Evolutionary conservation across 805 yeast species (phyloP), one percentile per base, ranked within the genome.

Genomic region (Brettanomyces custersianus): DNA sequence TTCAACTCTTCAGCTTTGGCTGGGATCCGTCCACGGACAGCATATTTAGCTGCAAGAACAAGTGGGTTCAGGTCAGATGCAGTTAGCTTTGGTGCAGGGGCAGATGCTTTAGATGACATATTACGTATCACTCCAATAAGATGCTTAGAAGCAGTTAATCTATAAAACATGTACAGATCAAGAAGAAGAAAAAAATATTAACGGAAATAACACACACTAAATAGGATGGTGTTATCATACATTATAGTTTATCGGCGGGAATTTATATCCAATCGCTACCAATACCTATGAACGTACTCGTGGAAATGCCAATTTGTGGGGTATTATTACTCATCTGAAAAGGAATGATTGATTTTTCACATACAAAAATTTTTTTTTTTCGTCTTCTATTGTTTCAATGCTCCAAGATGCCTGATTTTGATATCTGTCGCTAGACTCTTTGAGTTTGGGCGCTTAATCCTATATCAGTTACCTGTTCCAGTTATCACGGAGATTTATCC

Each of bases 21-120:
- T n/a, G 98, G 97, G 40, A 92, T 82, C 23, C 74, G 69, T 20
- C 99, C 99, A 51, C 99, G 71, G 20, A 92, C 98, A 4, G 98
- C 99, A 54, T 92, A 92, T 54, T 88, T 81, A 16, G 98, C 97
- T 36, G 75, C 74, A 34, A 86, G 64, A 7, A 90, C 87, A 39
- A 72, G 64, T 39, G 70, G 77, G 57, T 90, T 90, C 48, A 88
- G 63, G 43, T 81, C 85, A 2, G 53, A 49, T 10, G 68, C 52
- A 2, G 60, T 43, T 26, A 80, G 50, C 21, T 42, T 45, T 2
- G 45, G 26, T 10, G 63, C 62, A n/a, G 65, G 64, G 19, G 33
- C 43, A 36, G 57, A 56, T 11, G 37, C 9, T 8, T 17, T 10
- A 27, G 25, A 9, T 12, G 25, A 22, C 25, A 22, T 22, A 10